These are phyloP conservation scores for Pythium aquatile DNA, from an alignment of 352 stramenopile species.

Conservation along the genomic window DNA sequence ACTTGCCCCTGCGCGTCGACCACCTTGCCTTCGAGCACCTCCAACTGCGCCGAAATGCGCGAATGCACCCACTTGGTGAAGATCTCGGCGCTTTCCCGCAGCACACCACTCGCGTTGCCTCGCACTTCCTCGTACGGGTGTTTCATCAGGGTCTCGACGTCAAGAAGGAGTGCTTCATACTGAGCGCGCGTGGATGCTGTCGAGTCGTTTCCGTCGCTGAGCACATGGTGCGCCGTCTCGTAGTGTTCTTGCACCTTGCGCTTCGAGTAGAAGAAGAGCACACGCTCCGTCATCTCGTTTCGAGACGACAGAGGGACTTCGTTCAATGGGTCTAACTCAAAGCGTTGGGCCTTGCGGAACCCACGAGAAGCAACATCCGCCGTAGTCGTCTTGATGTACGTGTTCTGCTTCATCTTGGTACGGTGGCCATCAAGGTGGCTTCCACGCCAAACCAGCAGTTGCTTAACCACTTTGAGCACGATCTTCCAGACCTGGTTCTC, in stretches of 20 bases:
- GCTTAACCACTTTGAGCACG: constrained; percentile 43
- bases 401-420: constrained; percentile 48
- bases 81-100: constrained; percentile 51
- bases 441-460: constrained; percentile 58
- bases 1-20: constrained; percentile 24
- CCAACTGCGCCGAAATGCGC: constrained; percentile 39
- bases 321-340: constrained; percentile 21
- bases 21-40: constrained; percentile 41
- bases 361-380: constrained; percentile 51
- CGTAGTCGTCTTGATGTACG: constrained; percentile 49
- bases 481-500: constrained; percentile 58
- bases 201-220: constrained; percentile 19
- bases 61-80: constrained; percentile 57
- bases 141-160: constrained; percentile 52
- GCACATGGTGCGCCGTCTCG: constrained; percentile 45
- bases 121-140: constrained; percentile 61
- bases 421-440: constrained; percentile 41
- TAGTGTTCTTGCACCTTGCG: constrained; percentile 66
- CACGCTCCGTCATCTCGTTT: constrained; percentile 68
- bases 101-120: constrained; percentile 34
- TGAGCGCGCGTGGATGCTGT: constrained; percentile 14
- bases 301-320: constrained; percentile 44
- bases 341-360: constrained; percentile 32
- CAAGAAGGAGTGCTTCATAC: constrained; percentile 45
- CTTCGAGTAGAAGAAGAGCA: constrained; percentile 59